A percentile compares a stretch with the other conserved stretches of the same genome.
These are phyloP conservation scores for Meira miltonrushii DNA, from an alignment of 1,284 basidiomycete genomes.

Conservation along the genomic window DNA sequence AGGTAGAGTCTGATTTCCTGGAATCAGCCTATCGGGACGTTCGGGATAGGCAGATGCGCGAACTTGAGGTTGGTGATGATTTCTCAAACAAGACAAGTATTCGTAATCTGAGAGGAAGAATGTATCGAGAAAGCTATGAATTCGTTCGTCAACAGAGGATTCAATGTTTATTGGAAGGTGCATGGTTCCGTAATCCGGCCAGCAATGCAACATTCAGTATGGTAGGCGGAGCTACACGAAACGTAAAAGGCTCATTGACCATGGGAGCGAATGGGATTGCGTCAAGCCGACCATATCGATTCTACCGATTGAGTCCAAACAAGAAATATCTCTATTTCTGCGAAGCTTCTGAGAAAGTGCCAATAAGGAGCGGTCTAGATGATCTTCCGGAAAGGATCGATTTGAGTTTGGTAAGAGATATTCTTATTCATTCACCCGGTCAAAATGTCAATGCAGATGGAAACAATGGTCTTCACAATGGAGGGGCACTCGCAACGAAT, in stretches of 20 bases:
- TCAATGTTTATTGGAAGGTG: constrained; percentile 78
- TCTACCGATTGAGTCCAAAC: constrained; percentile 56
- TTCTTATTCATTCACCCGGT: constrained; percentile 16
- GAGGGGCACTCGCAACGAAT: neutral
- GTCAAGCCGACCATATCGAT: constrained; percentile 42
- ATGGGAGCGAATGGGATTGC: neutral
- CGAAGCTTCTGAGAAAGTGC: constrained; percentile 70
- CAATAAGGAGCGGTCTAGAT: constrained; percentile 72
- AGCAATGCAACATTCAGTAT: neutral
- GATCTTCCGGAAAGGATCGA: constrained; percentile 69
- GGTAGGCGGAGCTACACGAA: neutral
- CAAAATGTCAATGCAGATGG: neutral
- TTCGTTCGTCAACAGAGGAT: constrained; percentile 86
- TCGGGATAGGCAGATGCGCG: constrained; percentile 85
- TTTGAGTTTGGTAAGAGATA: constrained; percentile 48
- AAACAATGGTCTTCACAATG: neutral
- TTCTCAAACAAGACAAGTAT: constrained; percentile 40
- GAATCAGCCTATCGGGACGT: constrained; percentile 80
- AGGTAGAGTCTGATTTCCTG: constrained; percentile 77
- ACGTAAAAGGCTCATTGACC: neutral
- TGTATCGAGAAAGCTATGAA: constrained; percentile 86
- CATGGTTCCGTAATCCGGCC: constrained; percentile 69
- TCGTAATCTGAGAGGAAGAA: constrained; percentile 71
- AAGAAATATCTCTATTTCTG: constrained; percentile 75
- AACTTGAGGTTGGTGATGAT: constrained; percentile 86